Evolutionary conservation across 1,139 yeast species (phyloP), one percentile per base, ranked within the genome.

Genomic region (Yamadazyma songkhlaensis): DNA sequence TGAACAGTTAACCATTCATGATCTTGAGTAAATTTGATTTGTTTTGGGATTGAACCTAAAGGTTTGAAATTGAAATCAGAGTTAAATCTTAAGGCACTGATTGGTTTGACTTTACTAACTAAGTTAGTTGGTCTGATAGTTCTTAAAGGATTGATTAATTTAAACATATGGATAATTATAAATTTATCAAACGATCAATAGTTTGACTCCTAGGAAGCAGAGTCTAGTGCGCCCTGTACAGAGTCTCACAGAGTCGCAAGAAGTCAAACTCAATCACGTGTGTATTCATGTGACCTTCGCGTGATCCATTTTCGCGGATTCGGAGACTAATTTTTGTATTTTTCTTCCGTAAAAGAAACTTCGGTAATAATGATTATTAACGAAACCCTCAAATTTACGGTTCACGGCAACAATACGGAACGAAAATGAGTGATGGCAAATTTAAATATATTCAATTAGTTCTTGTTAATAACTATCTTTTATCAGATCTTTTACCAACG

Each of bases 1-100:
- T 86, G 94, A 36, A 81, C 72, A 2, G 96, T 92, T 44, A 94
- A 68, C 97, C 97, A 92, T 68, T 92, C 99, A 69, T 92, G 99
- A 57, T 92, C 97, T 39, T 73, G 68, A 12, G 98, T 87, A 71
- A 79, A 90, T 62, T 78, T 81, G 48, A 85, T 75, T 17, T 57
- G 56, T 43, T 62, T 57, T 37, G 82, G 82, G 2, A 27, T 14
- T 14, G 36, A 33, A 21, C 31, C 31, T 23, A 33, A 28, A 11
- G 31, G 31, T 17, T 11, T 20, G 21, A 33, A 33, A 13, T 17
- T 25, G 13, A 33, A 33, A 13, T 32, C 35, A 24, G 29, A 25
- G 13, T 25, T 32, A 7, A 12, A 25, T n/a, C 27, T 25, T 17
- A 17, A 17, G 4, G 20, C 20, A 17, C 20, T 17, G 20, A 17